These are phyloP conservation scores for Heterobasidion parviporum DNA, from an alignment of 1,284 basidiomycete genomes.

Conservation along the genomic window DNA sequence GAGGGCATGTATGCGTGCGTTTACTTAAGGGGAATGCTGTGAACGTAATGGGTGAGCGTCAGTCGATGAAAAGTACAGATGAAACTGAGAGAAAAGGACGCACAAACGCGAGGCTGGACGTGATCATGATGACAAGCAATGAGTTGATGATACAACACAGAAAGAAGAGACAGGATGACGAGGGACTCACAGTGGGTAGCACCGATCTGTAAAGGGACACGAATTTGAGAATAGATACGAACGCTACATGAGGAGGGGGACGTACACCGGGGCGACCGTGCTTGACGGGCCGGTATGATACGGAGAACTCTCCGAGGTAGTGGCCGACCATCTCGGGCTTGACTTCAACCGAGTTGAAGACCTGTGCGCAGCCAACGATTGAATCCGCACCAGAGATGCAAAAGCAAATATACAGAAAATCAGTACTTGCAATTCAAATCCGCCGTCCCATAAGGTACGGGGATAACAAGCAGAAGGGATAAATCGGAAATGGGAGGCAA, in stretches of 20 bases:
- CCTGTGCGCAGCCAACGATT: constrained; percentile 30
- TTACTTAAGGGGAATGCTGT: too few species aligned
- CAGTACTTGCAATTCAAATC: too few species aligned
- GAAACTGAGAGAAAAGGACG: too few species aligned
- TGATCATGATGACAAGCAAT: too few species aligned
- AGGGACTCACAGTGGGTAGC: constrained; percentile 64
- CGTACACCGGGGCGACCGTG: constrained; percentile 94
- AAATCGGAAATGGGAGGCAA: not conserved
- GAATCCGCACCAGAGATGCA: constrained; percentile 1
- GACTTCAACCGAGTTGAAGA: constrained; percentile 97
- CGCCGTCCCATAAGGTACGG: too few species aligned
- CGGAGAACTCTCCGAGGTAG: constrained; percentile 94
- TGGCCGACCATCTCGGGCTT: constrained; percentile 99
- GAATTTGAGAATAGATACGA: constrained; percentile 1
- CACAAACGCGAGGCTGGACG: too few species aligned
- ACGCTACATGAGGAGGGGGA: constrained; percentile 18
- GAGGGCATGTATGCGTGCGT: too few species aligned
- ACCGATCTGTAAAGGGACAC: constrained; percentile 55
- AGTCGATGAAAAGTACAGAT: too few species aligned
- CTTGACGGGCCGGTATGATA: constrained; percentile 97
- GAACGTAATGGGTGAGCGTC: too few species aligned
- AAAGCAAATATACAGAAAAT: too few species aligned
- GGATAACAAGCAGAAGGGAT: not conserved
- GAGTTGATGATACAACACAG: constrained; percentile 1
- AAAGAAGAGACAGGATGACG: not conserved